Evolutionary conservation across 768 basidiomycete genomes (phyloP).

Genomic region (Tylopilus balloui): DNA sequence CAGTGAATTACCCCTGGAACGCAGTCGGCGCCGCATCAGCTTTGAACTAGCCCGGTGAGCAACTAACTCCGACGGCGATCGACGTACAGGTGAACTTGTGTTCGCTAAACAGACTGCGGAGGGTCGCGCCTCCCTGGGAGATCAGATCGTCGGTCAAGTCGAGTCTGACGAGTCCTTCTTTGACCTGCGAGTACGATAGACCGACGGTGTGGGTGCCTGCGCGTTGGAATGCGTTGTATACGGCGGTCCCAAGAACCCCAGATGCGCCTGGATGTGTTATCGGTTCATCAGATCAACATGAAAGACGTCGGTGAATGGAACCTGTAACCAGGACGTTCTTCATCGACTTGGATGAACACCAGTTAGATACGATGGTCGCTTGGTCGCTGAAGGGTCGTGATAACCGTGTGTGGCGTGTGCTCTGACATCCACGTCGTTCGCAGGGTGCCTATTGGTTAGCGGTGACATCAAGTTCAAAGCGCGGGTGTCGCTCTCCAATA

Average conservation of each 20-base stretch:
- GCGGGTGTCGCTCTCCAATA: too few species aligned
- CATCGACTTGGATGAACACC: constrained; percentile 6
- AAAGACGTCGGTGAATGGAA: constrained; percentile 8
- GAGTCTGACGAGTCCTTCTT: constrained; percentile 49
- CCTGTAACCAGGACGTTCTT: constrained; percentile 61
- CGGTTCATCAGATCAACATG: constrained; percentile 10
- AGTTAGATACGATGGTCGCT: neutral
- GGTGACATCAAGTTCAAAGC: too few species aligned
- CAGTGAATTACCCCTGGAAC: constrained; percentile 83
- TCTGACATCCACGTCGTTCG: neutral
- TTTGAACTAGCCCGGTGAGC: neutral
- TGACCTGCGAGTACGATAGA: constrained; percentile 68
- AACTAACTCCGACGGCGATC: neutral
- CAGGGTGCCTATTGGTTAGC: too few species aligned
- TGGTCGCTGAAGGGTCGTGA: neutral
- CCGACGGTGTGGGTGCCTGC: constrained; percentile 49
- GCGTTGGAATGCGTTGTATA: constrained; percentile 60
- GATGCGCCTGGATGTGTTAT: constrained; percentile 64
- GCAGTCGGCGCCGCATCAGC: constrained; percentile 2
- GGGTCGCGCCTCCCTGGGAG: constrained; percentile 33
- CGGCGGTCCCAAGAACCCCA: constrained; percentile 82
- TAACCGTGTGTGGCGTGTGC: neutral
- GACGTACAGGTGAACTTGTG: constrained; percentile 69
- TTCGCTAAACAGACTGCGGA: constrained; percentile 50
- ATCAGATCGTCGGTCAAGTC: constrained; percentile 57